phyloP scores from a whole-genome alignment of 2,329 filamentous ascomycete species.

The Tricladium varicosporioides region DNA sequence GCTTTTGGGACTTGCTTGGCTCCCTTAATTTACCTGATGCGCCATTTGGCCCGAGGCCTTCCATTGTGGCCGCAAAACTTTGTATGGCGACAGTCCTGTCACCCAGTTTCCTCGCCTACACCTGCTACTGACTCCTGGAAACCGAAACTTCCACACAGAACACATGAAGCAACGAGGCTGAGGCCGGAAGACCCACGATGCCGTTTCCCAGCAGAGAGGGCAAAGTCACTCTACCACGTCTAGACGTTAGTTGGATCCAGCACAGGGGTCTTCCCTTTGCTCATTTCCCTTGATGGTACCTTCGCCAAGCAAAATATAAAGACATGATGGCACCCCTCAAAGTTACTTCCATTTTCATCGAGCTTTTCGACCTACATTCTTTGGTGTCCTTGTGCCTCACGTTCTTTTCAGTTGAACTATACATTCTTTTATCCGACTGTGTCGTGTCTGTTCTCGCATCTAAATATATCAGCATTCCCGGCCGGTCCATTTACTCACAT shows the following conservation, averaged over 20 bases:
- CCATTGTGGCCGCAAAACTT: neutral
- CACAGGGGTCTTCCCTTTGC: slow-evolving; percentile 1
- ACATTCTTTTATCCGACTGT: slow-evolving; percentile 29
- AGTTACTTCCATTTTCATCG: slow-evolving; percentile 19
- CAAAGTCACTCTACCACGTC: slow-evolving; percentile 16
- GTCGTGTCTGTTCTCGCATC: slow-evolving; percentile 24
- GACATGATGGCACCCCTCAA: slow-evolving; percentile 5
- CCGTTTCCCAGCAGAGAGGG: neutral
- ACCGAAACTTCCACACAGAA: slow-evolving; percentile 20
- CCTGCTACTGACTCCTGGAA: slow-evolving; percentile 15
- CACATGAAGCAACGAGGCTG: slow-evolving; percentile 25
- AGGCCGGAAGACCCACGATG: slow-evolving; percentile 2
- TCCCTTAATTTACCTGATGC: slow-evolving; percentile 17
- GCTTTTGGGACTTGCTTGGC: neutral
- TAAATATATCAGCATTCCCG: slow-evolving; percentile 13
- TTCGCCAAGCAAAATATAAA: slow-evolving; percentile 16
- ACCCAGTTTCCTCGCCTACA: slow-evolving; percentile 9
- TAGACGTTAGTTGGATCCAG: slow-evolving; percentile 9
- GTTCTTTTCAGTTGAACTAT: slow-evolving; percentile 22
- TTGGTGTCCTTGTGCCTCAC: slow-evolving; percentile 20
- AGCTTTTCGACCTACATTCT: slow-evolving; percentile 28
- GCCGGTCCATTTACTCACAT: too few relatives aligned
- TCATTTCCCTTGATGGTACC: slow-evolving; percentile 14
- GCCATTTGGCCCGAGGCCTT: slow-evolving; percentile 5
- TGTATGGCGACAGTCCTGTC: neutral